These are phyloP conservation scores for Saccharomyces hybrid DNA, from an alignment of 1,139 yeast genomes.

Conservation along the genomic window DNA sequence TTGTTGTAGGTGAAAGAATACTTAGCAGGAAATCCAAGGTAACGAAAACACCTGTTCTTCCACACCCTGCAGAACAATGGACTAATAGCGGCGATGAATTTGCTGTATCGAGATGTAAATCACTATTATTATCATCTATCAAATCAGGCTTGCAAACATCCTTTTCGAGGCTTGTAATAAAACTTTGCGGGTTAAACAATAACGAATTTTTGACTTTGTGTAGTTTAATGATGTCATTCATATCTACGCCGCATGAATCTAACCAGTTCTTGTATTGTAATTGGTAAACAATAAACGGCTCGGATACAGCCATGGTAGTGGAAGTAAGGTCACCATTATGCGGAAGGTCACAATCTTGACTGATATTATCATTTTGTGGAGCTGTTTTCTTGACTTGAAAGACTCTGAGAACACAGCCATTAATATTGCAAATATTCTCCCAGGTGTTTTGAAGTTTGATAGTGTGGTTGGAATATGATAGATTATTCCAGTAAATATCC, in stretches of 20 bases:
- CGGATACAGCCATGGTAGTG: slow-evolving; percentile 9
- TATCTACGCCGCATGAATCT: slow-evolving; percentile 64
- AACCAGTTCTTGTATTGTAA: slow-evolving; percentile 74
- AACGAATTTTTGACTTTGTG: slow-evolving; percentile 43
- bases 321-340: slow-evolving; percentile 24
- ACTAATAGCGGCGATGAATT: slow-evolving; percentile 44
- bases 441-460: slow-evolving; percentile 28
- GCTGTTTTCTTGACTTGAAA: slow-evolving; percentile 22
- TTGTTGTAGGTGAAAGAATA: slow-evolving; percentile 31
- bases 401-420: slow-evolving; percentile 31
- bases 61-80: slow-evolving; percentile 91
- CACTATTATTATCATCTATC: neutral
- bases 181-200: slow-evolving; percentile 12
- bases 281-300: slow-evolving; percentile 42
- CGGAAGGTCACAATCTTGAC: neutral
- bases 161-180: slow-evolving; percentile 13
- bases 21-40: slow-evolving; percentile 61
- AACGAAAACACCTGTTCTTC: slow-evolving; percentile 82
- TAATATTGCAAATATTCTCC: slow-evolving; percentile 26
- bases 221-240: slow-evolving; percentile 45
- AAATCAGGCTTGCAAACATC: slow-evolving; percentile 2
- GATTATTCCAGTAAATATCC: slow-evolving; percentile 47
- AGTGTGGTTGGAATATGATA: slow-evolving; percentile 19
- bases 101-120: neutral
- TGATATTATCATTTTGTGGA: neutral